These are phyloP conservation scores for Tremella fuciformis DNA, from an alignment of 768 basidiomycete species.

Conservation along the genomic window DNA sequence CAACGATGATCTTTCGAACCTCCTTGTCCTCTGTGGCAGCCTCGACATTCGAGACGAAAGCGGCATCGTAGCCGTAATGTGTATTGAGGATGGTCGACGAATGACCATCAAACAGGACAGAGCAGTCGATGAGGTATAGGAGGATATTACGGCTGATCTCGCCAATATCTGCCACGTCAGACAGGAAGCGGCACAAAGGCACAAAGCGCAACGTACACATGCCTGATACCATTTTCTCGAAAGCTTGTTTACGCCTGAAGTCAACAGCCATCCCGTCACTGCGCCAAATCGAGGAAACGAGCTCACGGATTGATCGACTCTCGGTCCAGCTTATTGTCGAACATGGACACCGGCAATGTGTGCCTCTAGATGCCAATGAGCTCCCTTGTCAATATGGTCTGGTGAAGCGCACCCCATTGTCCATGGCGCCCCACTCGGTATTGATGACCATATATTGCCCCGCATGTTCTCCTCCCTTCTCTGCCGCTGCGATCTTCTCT, in stretches of 20 bases:
- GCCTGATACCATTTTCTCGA: conserved; percentile 97
- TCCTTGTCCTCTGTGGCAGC: conserved; percentile 61
- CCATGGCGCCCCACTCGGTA: conserved; percentile 97
- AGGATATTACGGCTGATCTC: conserved; percentile 86
- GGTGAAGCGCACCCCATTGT: conserved; percentile 70
- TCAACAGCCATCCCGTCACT: background rate
- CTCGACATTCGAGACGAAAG: conserved; percentile 81
- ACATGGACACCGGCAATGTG: conserved; percentile 80
- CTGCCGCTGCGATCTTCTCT: conserved; percentile 54
- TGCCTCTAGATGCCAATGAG: conserved; percentile 59
- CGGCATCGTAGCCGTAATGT: conserved; percentile 93
- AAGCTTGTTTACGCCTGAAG: conserved; percentile 70
- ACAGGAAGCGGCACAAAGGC: too few relatives aligned
- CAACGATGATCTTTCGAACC: conserved; percentile 58
- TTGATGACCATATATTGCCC: conserved; percentile 81
- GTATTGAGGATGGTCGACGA: conserved; percentile 70
- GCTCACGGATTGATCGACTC: conserved; percentile 81
- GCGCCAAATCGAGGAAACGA: background rate
- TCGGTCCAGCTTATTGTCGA: conserved; percentile 87
- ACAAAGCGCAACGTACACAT: conserved; percentile 63
- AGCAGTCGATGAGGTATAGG: conserved; percentile 64
- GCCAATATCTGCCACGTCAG: conserved; percentile 63
- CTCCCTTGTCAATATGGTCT: background rate
- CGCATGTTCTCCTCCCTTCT: conserved; percentile 53
- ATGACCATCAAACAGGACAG: conserved; percentile 71